Base-by-base conservation (phyloP, 2,329 filamentous ascomycete species). In the Coniochaeta sp. region DNA sequence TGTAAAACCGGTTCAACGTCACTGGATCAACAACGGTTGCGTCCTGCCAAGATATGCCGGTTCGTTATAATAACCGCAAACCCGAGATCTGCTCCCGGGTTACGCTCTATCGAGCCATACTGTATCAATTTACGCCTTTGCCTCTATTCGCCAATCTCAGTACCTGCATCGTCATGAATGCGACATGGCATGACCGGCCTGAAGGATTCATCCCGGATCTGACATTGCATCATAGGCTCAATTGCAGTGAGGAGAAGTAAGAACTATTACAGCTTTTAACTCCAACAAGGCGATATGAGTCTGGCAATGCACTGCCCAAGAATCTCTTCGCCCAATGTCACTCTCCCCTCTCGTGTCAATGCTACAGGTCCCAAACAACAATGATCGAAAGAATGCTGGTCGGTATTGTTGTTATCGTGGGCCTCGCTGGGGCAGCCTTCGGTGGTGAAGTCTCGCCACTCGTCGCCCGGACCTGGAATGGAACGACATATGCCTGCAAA, bases 401-500 rank as follows among this genome's bases (percentile, higher is more conserved):
- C 1, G 5, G 6, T 13, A 4, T 26, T 10, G 13, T 18, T 12
- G 10, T 4, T 42, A 5, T 24, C 6, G 13, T 26, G 10, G 6
- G 6, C 7, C 38, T 42, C 7, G 6, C n/a, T 6, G 8, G 38
- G 12, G 20, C 13, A 5, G 38, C 33, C 3, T 10, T 24, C 2
- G 38, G 4, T 12, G 38, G 38, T 13, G 38, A 42, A 14, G 38
- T 42, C 38, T 42, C 49, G 12, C 49, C 26, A 10, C 40, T 53
- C 14, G 47, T 53, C 53, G 53, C 5, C 26, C 27, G 30, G 18
- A 57, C 20, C 2, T 57, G 56, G 52, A 53, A 56, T 16, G 56
- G 57, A 13, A 27, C 45, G 8, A 52, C 53, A 13, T 63, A 62
- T 57, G 20, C 55, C 4, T 65, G 63, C 60, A 65, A 63, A 48